phyloP scores from a whole-genome alignment of 495 filamentous ascomycete genomes.

The Aspergillus kassunensis region DNA sequence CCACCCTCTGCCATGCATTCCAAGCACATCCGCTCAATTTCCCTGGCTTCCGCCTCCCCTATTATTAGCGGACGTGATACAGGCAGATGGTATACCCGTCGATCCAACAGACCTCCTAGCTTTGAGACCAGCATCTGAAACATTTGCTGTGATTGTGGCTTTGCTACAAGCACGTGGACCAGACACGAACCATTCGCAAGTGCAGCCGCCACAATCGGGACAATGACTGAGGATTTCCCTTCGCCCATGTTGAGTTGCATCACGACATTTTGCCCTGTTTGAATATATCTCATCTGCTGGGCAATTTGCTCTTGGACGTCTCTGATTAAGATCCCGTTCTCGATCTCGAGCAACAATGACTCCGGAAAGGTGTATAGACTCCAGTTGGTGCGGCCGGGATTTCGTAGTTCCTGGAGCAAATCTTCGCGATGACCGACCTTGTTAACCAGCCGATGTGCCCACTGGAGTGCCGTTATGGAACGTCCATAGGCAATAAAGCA shows the following conservation, averaged over 20 bases:
- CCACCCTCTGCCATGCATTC: too few relatives aligned
- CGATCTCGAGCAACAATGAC: conserved; percentile 59
- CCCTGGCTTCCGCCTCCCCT: conserved; percentile 18
- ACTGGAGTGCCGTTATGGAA: conserved; percentile 37
- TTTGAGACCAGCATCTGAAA: conserved; percentile 54
- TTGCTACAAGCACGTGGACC: conserved; percentile 58
- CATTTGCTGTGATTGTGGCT: conserved; percentile 62
- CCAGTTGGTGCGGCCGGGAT: conserved; percentile 53
- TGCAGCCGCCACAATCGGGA: conserved; percentile 55
- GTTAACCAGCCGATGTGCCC: conserved; percentile 31
- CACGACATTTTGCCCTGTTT: conserved; percentile 42
- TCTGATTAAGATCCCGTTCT: conserved; percentile 60
- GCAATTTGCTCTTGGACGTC: conserved; percentile 58
- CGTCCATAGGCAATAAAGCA: conserved; percentile 32
- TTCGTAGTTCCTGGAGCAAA: conserved; percentile 48
- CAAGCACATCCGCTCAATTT: too few relatives aligned
- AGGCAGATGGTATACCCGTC: conserved; percentile 59
- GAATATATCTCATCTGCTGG: conserved; percentile 48
- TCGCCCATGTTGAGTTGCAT: conserved; percentile 77
- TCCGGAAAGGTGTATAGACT: conserved; percentile 51
- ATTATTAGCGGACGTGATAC: conserved; percentile 52
- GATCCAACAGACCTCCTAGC: conserved; percentile 56
- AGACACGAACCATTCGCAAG: conserved; percentile 51
- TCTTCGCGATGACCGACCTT: conserved; percentile 22
- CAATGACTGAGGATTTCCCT: conserved; percentile 70